phyloP scores from a whole-genome alignment of 176 grass and related monocot genomes.

The Triticum monococcum region DNA sequence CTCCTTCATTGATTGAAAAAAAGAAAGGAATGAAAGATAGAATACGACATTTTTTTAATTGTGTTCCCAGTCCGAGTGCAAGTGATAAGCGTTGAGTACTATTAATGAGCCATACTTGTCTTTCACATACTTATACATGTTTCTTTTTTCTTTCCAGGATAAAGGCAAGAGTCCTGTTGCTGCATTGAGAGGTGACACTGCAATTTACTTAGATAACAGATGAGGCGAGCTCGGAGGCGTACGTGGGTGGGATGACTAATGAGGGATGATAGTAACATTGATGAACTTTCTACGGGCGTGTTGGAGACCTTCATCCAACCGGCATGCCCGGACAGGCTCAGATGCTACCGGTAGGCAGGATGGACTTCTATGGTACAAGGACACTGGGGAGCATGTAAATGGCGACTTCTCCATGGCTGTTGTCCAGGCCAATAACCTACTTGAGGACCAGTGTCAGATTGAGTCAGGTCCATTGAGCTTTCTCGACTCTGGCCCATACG shows the following conservation, averaged over 20 bases:
- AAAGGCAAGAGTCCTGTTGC: not conserved
- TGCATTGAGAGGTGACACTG: not conserved
- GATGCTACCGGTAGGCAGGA: constrained; percentile 61
- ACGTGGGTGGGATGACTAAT: constrained; percentile 49
- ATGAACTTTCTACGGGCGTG: constrained; percentile 89
- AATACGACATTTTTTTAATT: not conserved
- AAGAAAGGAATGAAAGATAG: not conserved
- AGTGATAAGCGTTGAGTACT: not conserved
- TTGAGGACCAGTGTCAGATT: constrained; percentile 90
- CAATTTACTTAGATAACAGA: not conserved
- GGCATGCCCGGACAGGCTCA: constrained; percentile 52
- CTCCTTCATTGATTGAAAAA: too few relatives aligned
- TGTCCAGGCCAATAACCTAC: constrained; percentile 86
- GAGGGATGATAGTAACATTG: constrained; percentile 81
- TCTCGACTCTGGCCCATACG: constrained; percentile 68
- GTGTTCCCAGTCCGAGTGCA: not conserved
- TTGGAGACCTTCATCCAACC: constrained; percentile 68
- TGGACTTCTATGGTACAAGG: constrained; percentile 96
- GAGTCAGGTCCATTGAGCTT: constrained; percentile 73
- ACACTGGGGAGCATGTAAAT: constrained; percentile 70
- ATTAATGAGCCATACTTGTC: not conserved
- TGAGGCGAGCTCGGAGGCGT: constrained; percentile 44
- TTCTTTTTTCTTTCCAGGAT: constrained; percentile 30
- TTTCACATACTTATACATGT: constrained; percentile 11
- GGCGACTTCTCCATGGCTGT: constrained; percentile 98